Evolutionary conservation across 2,329 filamentous ascomycete genomes (phyloP), one percentile per base, ranked within the genome.

Genomic region (Penicillium sp.): DNA sequence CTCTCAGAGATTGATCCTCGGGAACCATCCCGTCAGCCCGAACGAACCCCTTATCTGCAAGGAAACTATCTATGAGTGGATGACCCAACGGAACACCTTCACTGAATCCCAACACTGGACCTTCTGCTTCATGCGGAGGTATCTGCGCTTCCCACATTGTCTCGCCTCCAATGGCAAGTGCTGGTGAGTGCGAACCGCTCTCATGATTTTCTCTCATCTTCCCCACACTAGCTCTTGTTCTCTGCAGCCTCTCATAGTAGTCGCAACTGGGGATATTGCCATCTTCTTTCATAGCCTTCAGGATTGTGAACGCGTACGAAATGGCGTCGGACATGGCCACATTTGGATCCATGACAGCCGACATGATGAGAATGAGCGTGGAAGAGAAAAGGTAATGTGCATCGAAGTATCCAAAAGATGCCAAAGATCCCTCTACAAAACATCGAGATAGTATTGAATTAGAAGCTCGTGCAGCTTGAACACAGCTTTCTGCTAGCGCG

Each of bases 311-410:
- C 16, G 61, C 62, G 26, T 56, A 54, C 21, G 58, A 59, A 18
- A 63, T 60, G 5, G 50, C 56, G 53, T 65, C 63, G 12, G 59
- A 61, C 54, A 56, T 62, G 55, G 20, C 45, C 42, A 60, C 52
- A 28, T 53, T 58, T 18, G 53, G 52, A n/a, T 59, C 38, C 59
- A 60, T 60, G 26, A 59, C 56, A 6, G 56, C 57, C 28, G 63
- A 63, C 40, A 66, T 60, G 47, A 64, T 61, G 28, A 64, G 56
- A n/a, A 65, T 62, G 7, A 63, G 53, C 18, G 62, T 60, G 12
- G 64, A 63, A 16, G 63, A 62, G 52, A 66, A 66, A 16, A 66
- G 56, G 18, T 63, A 62, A 47, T 63, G 61, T 11, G 63, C 62
- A 48, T 66, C 64, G 48, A 61, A 64, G 50, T 62, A 66, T 51